A percentile compares a stretch with the other conserved stretches of the same genome.
These are phyloP conservation scores for Beauveria bassiana DNA, from an alignment of 2,329 filamentous ascomycete genomes.

Conservation along the genomic window DNA sequence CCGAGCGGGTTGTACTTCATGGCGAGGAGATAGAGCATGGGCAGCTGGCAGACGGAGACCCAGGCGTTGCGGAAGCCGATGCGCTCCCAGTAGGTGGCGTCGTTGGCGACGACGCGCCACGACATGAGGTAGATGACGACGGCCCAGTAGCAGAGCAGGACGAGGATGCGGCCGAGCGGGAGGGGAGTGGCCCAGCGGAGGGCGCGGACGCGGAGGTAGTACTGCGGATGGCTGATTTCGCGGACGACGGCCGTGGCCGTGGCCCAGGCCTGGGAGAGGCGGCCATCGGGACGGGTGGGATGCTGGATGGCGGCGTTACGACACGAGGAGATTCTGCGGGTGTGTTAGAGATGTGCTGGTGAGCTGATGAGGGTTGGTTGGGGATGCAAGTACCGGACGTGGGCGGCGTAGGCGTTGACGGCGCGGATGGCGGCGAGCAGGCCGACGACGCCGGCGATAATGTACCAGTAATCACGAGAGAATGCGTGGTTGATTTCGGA, in stretches of 20 bases:
- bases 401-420: slow-evolving; percentile 35
- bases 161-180: slow-evolving; percentile 46
- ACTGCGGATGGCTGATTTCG: slow-evolving; percentile 49
- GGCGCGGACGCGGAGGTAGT: slow-evolving; percentile 37
- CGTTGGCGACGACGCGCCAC: slow-evolving; percentile 38
- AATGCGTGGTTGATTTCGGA: slow-evolving; percentile 41
- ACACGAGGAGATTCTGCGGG: slow-evolving; percentile 37
- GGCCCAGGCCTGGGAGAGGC: slow-evolving; percentile 44
- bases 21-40: slow-evolving; percentile 54
- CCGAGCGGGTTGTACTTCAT: slow-evolving; percentile 54
- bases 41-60: slow-evolving; percentile 57
- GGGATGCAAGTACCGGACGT: slow-evolving; percentile 28
- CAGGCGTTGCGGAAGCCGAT: slow-evolving; percentile 62
- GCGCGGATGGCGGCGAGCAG: slow-evolving; percentile 32
- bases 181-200: slow-evolving; percentile 52
- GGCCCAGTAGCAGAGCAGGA: slow-evolving; percentile 50
- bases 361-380: not conserved
- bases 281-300: slow-evolving; percentile 44
- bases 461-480: slow-evolving; percentile 52
- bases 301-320: slow-evolving; percentile 35
- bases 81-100: slow-evolving; percentile 54
- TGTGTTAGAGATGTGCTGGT: not conserved
- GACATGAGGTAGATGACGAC: slow-evolving; percentile 52
- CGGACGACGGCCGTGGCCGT: slow-evolving; percentile 50
- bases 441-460: slow-evolving; percentile 41